Evolutionary conservation across 768 basidiomycete genomes (phyloP).

Genomic region (Hysterangium stoloniferum): DNA sequence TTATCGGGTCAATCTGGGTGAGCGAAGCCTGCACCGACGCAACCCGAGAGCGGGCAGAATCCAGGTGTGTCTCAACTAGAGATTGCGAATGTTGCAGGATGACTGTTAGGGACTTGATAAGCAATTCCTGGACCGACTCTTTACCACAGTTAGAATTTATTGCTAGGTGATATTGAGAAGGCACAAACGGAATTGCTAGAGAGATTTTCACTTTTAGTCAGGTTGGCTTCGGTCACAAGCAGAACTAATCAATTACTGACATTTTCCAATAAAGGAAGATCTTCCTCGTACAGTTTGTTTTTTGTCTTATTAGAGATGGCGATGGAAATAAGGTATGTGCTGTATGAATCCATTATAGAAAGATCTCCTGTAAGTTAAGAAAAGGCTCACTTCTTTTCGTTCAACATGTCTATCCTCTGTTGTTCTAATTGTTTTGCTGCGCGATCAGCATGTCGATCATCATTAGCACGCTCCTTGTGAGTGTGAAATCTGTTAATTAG

Average conservation of each 20-base stretch:
- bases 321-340: slow-evolving; percentile 64
- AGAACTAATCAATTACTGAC: slow-evolving; percentile 36
- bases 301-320: slow-evolving; percentile 63
- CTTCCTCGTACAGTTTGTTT: slow-evolving; percentile 61
- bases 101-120: slow-evolving; percentile 46
- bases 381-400: slow-evolving; percentile 63
- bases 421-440: slow-evolving; percentile 68
- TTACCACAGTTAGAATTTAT: not conserved
- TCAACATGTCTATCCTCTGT: slow-evolving; percentile 69
- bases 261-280: slow-evolving; percentile 63
- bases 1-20: slow-evolving; percentile 41
- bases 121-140: slow-evolving; percentile 66
- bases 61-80: slow-evolving; percentile 51
- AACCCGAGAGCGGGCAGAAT: slow-evolving; percentile 46
- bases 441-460: slow-evolving; percentile 72
- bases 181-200: slow-evolving; percentile 63
- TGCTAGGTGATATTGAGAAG: not conserved
- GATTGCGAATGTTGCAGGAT: slow-evolving; percentile 53
- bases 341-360: slow-evolving; percentile 21
- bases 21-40: slow-evolving; percentile 40
- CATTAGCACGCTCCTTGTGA: slow-evolving; percentile 51
- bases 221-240: slow-evolving; percentile 10
- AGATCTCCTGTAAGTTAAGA: not conserved
- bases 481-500: not conserved
- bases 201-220: slow-evolving; percentile 13